Evolutionary conservation across 371 early-diverging fungal genomes (phyloP).

Genomic region (Mucor mucedo): DNA sequence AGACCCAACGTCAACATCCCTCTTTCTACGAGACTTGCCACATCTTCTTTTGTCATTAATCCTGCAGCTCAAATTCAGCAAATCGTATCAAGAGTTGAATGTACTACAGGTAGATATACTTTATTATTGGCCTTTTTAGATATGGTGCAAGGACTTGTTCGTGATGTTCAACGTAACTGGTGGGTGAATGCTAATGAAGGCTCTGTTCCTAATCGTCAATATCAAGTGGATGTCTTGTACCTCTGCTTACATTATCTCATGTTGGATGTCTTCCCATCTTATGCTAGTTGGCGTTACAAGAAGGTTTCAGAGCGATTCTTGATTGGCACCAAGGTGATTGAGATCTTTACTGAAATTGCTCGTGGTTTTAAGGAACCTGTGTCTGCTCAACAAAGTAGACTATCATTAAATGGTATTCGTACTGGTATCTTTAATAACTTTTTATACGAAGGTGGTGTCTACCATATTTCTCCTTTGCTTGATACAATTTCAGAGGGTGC

Average conservation of each 20-base stretch:
- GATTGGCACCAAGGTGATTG: conserved; percentile 44
- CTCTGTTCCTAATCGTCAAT: conserved; percentile 10
- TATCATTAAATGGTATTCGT: conserved; percentile 34
- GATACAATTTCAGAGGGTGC: conserved; percentile 43
- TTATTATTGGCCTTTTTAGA: conserved; percentile 47
- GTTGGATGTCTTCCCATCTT: conserved; percentile 49
- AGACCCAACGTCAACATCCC: conserved; percentile 24
- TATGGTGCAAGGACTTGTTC: conserved; percentile 41
- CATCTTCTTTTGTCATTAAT: conserved; percentile 10
- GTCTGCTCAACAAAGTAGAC: not conserved
- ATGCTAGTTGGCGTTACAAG: conserved; percentile 50
- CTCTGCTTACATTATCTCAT: conserved; percentile 44
- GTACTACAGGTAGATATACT: conserved; percentile 35
- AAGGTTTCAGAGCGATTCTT: conserved; percentile 44
- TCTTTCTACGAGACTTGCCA: conserved; percentile 8
- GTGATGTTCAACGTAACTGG: conserved; percentile 47
- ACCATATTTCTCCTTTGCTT: conserved; percentile 44
- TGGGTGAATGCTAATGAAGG: conserved; percentile 24
- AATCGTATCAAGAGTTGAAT: conserved; percentile 42
- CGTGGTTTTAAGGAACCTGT: conserved; percentile 28
- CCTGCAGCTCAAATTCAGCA: conserved; percentile 37
- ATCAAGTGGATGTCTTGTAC: conserved; percentile 35
- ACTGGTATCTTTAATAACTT: conserved; percentile 39
- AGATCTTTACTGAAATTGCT: conserved; percentile 40
- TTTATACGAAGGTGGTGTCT: conserved; percentile 42